Base-by-base conservation (phyloP, 805 yeast genomes). In the Candida takata region DNA sequence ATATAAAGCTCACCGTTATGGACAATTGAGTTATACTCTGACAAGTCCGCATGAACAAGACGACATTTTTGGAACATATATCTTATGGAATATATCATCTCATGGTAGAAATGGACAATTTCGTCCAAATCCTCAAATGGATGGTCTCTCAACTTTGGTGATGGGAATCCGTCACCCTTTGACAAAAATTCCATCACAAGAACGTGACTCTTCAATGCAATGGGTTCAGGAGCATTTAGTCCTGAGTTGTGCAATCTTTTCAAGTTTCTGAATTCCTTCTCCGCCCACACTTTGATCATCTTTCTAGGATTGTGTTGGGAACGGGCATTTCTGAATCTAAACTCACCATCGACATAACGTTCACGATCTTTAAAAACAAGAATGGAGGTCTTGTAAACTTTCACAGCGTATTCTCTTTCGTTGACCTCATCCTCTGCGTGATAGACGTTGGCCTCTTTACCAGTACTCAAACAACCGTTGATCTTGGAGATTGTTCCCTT, bases 241-340 rank as follows among this genome's bases (percentile, higher is more conserved):
- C 95, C 95, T 38, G 78, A 71, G 31, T 70, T 55, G 56, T 82
- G 65, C 15, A 92, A 67, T 53, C 99, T 72, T 57, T 85, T 90
- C 58, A 92, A 68, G 55, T 92, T 92, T 37, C 99, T 65, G 47
- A 88, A 90, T 62, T 92, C 99, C 55, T 92, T 92, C 57, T 92
- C 98, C 0, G 98, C 97, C 99, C 99, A 92, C 17, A 88, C 72
- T 58, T 85, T 86, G 43, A 92, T 95, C 97, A 92, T 90, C 55
- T 90, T 90, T 53, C 98, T 71, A 8, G 97, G 97, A 54, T 92
- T 92, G 46, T 87, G 86, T 51, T 84, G 87, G 27, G 77, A 74
- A 49, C 90, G 85, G 6, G 84, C 71, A 54, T 84, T 83, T 52
- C 97, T 67, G 62, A 92, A 92, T 37, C 99, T 67, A 60, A 76